Conservation (phyloP, 2,329 filamentous ascomycete species). For the Pestalotiopsis sp. region DNA sequence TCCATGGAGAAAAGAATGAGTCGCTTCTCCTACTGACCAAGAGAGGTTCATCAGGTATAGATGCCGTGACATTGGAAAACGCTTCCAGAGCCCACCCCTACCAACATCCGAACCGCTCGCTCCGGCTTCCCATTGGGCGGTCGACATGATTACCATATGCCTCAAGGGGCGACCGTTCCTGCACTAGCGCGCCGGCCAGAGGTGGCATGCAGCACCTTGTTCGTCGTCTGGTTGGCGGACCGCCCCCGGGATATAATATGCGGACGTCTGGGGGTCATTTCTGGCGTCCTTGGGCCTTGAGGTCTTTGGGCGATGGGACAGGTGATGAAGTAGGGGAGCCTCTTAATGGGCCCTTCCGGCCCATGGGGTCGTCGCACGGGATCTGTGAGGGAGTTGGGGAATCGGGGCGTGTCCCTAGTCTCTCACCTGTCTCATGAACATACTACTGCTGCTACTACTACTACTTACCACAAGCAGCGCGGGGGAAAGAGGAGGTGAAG, state of each 20-base stretch:
- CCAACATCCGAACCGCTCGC: not conserved
- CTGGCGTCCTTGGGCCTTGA: not conserved
- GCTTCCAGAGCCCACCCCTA: no score
- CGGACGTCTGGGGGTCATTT: not conserved
- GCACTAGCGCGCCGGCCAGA: constrained; percentile 6
- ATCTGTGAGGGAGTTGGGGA: not conserved
- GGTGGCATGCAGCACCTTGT: not conserved
- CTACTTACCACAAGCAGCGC: not conserved
- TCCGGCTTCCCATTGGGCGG: constrained; percentile 1
- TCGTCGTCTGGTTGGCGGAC: not conserved
- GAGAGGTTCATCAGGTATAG: constrained; percentile 6
- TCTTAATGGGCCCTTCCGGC: constrained; percentile 9
- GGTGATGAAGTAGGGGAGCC: constrained; percentile 3
- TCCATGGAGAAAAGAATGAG: not conserved
- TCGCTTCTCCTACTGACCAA: not conserved
- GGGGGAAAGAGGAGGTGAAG: not conserved
- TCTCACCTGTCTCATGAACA: not conserved
- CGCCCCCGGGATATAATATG: not conserved
- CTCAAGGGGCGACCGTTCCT: constrained; percentile 3
- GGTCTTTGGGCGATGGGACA: not conserved
- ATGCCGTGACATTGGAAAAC: not conserved
- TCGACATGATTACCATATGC: constrained; percentile 3
- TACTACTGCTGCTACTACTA: not conserved
- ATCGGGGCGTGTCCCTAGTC: not conserved
- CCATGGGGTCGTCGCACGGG: constrained; percentile 5